A percentile compares a stretch with the other conserved stretches of the same genome.
Evolutionary conservation across 139 green algal species (phyloP).

Genomic region (Micractinium conductrix): DNA sequence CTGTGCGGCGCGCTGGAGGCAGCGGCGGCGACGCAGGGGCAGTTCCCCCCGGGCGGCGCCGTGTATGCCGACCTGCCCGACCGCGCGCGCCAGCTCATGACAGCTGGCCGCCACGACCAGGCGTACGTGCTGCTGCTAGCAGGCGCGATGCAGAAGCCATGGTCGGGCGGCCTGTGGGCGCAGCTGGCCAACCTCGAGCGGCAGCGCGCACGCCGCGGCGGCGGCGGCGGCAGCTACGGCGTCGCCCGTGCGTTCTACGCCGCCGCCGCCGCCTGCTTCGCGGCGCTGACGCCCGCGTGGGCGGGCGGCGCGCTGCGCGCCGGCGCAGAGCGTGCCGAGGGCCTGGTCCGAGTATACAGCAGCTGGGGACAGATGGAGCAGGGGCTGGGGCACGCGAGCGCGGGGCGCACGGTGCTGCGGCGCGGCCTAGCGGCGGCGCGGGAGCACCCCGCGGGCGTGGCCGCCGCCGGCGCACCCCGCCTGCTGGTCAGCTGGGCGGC

Average conservation of each 20-base stretch:
- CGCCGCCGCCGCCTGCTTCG: conserved; percentile 45
- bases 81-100: conserved; percentile 14
- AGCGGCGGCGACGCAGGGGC: conserved; percentile 24
- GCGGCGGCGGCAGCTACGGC: background rate
- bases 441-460: conserved; percentile 43
- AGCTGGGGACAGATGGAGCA: conserved; percentile 67
- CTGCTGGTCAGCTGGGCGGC: conserved; percentile 61
- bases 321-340: conserved; percentile 25
- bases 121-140: conserved; percentile 42
- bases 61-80: background rate
- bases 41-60: conserved; percentile 30
- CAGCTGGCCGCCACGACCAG: conserved; percentile 23
- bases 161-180: conserved; percentile 54
- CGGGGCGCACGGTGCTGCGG: conserved; percentile 63
- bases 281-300: conserved; percentile 4
- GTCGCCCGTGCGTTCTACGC: conserved; percentile 57
- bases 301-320: background rate
- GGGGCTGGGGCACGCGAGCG: conserved; percentile 45
- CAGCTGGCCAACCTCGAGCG: conserved; percentile 60
- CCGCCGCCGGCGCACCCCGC: conserved; percentile 23
- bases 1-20: conserved; percentile 36
- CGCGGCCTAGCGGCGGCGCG: conserved; percentile 43
- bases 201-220: conserved; percentile 26
- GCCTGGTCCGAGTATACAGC: conserved; percentile 33
- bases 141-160: conserved; percentile 28